Conservation (phyloP, 129 eudicot genomes). For the Saposhnikovia divaricata region DNA sequence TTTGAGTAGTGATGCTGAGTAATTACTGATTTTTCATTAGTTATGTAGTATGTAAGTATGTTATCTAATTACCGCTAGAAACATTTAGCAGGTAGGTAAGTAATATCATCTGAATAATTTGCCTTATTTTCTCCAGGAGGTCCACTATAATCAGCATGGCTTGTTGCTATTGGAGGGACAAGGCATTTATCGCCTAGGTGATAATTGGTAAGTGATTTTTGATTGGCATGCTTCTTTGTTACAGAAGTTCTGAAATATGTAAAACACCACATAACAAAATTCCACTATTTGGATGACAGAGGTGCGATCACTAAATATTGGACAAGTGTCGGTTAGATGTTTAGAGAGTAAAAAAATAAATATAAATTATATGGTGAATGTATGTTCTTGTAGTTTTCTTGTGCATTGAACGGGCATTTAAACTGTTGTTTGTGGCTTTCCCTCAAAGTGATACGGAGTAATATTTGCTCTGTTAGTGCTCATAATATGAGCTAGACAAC, state of each 20-base stretch:
- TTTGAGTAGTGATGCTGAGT: neutral
- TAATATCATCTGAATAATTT: conserved; percentile 2
- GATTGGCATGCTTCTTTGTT: neutral
- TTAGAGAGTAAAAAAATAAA: neutral
- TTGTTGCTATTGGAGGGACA: conserved; percentile 86
- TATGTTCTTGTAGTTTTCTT: neutral
- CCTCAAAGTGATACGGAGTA: neutral
- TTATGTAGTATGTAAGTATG: neutral
- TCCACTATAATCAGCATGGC: conserved; percentile 97
- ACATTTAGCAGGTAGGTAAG: neutral
- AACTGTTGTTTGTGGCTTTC: neutral
- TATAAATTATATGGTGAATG: neutral
- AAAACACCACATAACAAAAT: neutral
- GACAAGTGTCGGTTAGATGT: neutral
- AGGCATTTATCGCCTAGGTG: conserved; percentile 91
- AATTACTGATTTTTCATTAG: neutral
- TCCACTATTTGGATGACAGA: neutral
- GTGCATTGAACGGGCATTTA: neutral
- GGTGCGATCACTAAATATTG: neutral
- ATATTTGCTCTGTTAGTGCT: neutral
- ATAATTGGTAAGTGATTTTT: conserved; percentile 59
- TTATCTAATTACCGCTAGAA: neutral
- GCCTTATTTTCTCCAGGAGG: conserved; percentile 50
- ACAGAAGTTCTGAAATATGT: neutral
- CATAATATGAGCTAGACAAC: neutral